Conservation (phyloP, 83 land plant genomes). For the Picea abies region DNA sequence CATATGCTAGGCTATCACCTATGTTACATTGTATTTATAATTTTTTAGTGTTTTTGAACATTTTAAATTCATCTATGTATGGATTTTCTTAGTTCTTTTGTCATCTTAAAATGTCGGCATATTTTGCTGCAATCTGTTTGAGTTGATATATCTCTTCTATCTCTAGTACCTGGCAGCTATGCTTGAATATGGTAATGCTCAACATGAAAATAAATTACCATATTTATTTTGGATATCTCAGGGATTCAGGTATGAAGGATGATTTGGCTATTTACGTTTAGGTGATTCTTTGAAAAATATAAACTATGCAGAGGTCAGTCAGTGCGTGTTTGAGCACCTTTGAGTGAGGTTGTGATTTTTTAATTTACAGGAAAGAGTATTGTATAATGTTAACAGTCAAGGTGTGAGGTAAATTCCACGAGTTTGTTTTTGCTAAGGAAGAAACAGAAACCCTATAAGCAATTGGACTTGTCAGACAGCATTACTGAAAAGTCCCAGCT, state of each 20-base stretch:
- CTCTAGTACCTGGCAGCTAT: no score
- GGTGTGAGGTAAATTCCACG: not conserved
- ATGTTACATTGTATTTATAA: no score
- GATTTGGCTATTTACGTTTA: not conserved
- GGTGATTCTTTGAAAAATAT: not conserved
- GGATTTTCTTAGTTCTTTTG: no score
- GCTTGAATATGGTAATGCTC: no score
- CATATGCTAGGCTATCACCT: no score
- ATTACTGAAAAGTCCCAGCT: slow-evolving; percentile 3
- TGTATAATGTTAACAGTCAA: not conserved
- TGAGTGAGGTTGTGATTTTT: no score
- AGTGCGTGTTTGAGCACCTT: not conserved
- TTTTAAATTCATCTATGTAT: no score
- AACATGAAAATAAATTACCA: not conserved
- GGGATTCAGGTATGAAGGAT: not conserved
- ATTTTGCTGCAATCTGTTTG: no score
- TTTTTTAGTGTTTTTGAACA: no score
- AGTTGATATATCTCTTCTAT: no score
- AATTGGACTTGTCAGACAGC: not conserved
- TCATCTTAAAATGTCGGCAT: no score
- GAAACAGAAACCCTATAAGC: not conserved
- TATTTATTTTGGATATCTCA: not conserved
- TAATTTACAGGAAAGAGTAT: not conserved
- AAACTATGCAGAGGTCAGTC: not conserved
- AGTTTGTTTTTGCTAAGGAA: not conserved